Base-by-base conservation (phyloP, 371 early-diverging fungal genomes). In the Mucor racemosus region DNA sequence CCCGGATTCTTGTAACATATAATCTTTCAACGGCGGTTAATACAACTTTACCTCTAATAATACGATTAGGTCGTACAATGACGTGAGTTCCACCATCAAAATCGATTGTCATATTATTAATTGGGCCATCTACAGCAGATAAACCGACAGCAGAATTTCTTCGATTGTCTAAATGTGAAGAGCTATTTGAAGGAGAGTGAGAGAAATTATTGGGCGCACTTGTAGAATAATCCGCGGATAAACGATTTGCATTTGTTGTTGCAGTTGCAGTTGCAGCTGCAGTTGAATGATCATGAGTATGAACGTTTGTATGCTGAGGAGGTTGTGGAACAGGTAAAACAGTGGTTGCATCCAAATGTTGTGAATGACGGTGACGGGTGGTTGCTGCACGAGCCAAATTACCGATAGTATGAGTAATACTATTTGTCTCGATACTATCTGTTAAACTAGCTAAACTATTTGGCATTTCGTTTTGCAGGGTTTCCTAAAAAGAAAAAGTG, bases 21-120 rank as follows among this genome's bases (percentile, higher is more conserved):
- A 77, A 64, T 36, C 64, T 65, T 36, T 83, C 84, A 14, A 68
- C 33, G 9, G 68, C 34, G 55, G 76, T 68, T 38, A 83, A 50
- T 26, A 74, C 19, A 5, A 83, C 80, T 58, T 72, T 77, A 1
- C 82, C 82, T 73, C 83, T 70, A 19, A 80, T 66, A 46, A 76
- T 65, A 31, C 84, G 71, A 60, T 81, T 79, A 4, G 84, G 84
- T 19, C 84, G 73, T 21, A 84, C 67, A 68, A 84, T 84, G 26
- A 79, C 71, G 53, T 81, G 79, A 4, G 70, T 65, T 5, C 84
- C 84, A 17, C 84, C 84, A 31, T 84, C 81, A 54, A 84, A 81
- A 36, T 84, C 84, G 3, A 83, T 68, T 1, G 44, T 57, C 26
- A 68, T 50, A 9, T 40, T 14, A 19, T 9, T 17, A 14, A 44